phyloP scores from a whole-genome alignment of 371 early-diverging fungal genomes.

The Rhizopus arrhizus region DNA sequence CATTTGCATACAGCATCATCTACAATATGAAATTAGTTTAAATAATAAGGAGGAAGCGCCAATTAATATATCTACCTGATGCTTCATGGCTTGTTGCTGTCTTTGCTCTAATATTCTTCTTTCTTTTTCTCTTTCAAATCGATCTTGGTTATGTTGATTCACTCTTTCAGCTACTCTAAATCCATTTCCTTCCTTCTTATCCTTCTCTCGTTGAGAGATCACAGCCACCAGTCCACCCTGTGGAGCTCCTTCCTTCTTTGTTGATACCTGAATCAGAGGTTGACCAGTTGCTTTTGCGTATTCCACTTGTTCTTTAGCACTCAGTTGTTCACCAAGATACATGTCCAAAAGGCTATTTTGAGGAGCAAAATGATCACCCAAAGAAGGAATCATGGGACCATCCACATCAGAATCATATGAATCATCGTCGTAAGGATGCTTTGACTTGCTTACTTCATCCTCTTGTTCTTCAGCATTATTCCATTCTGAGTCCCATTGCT shows the following conservation, averaged over 20 bases:
- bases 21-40: slow-evolving; percentile 12
- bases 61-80: slow-evolving; percentile 37
- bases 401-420: slow-evolving; percentile 31
- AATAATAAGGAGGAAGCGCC: not conserved
- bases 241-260: slow-evolving; percentile 41
- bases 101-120: slow-evolving; percentile 50
- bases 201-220: slow-evolving; percentile 51
- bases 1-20: slow-evolving; percentile 52
- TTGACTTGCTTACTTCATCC: slow-evolving; percentile 20
- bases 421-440: slow-evolving; percentile 35
- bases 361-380: slow-evolving; percentile 53
- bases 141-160: slow-evolving; percentile 38
- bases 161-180: slow-evolving; percentile 40
- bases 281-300: slow-evolving; percentile 55
- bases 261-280: slow-evolving; percentile 49
- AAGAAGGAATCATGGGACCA: slow-evolving; percentile 46
- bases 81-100: slow-evolving; percentile 51
- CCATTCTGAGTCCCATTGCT: slow-evolving; percentile 18
- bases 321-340: slow-evolving; percentile 47
- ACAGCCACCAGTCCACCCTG: slow-evolving; percentile 50
- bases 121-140: slow-evolving; percentile 51
- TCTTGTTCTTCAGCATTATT: slow-evolving; percentile 8
- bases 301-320: slow-evolving; percentile 53
- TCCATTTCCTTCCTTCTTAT: slow-evolving; percentile 45
- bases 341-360: slow-evolving; percentile 48